Conservation (phyloP, 2,329 filamentous ascomycete genomes). For the Fusarium dimerum region DNA sequence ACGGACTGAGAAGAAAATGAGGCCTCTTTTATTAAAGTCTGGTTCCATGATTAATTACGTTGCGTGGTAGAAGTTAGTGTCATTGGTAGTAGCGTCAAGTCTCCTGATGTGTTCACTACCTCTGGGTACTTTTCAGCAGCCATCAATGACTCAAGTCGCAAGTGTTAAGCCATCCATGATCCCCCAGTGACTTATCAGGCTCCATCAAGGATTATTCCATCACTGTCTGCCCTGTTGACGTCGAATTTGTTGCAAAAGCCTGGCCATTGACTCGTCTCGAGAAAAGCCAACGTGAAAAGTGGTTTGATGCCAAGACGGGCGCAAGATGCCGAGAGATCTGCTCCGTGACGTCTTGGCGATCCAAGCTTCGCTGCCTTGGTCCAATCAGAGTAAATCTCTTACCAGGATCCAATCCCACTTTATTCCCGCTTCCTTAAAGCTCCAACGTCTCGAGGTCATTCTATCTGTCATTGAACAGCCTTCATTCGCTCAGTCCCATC, state of each 20-base stretch:
- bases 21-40: background rate
- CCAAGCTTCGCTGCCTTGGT: constrained; percentile 1
- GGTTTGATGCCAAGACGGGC: constrained; percentile 24
- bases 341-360: constrained; percentile 19
- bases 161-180: background rate
- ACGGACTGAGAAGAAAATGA: background rate
- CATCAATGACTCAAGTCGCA: background rate
- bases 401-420: background rate
- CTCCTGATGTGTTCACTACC: background rate
- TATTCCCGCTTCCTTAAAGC: constrained; percentile 8
- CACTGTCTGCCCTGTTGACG: too few species aligned
- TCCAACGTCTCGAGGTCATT: background rate
- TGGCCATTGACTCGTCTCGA: background rate
- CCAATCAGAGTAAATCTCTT: background rate
- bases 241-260: background rate
- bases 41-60: too few species aligned
- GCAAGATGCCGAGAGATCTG: constrained; percentile 27
- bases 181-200: background rate
- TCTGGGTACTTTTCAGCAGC: too few species aligned
- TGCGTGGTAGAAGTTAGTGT: too few species aligned
- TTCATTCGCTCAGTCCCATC: background rate
- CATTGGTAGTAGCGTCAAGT: background rate
- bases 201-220: background rate
- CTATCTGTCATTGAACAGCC: background rate
- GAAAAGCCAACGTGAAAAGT: background rate